These are phyloP conservation scores for Tetragonia tetragonoides DNA, from an alignment of 148 eudicot genomes.

Conservation along the genomic window DNA sequence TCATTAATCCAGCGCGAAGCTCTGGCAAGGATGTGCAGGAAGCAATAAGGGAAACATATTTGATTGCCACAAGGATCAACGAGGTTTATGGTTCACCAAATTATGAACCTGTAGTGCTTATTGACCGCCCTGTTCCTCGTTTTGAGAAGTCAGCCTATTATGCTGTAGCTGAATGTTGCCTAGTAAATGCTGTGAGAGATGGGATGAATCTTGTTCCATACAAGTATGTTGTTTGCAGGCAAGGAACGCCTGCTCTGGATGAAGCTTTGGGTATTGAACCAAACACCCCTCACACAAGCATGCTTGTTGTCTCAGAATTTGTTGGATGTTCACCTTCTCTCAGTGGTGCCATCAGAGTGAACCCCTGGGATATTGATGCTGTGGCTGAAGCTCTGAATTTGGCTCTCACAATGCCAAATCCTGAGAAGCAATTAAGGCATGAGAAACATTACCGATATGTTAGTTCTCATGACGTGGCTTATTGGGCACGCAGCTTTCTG, in stretches of 20 bases:
- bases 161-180: constrained; percentile 67
- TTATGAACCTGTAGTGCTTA: constrained; percentile 59
- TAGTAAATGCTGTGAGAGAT: constrained; percentile 74
- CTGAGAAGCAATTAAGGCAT: constrained; percentile 64
- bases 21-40: constrained; percentile 68
- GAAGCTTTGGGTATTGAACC: constrained; percentile 37
- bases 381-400: constrained; percentile 59
- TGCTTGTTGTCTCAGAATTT: constrained; percentile 72
- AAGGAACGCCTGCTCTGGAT: constrained; percentile 46
- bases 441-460: constrained; percentile 81
- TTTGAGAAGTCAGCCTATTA: constrained; percentile 75
- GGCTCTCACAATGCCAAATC: constrained; percentile 55
- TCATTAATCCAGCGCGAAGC: constrained; percentile 72
- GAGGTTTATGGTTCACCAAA: constrained; percentile 44
- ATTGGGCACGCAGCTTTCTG: constrained; percentile 85
- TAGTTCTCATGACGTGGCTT: constrained; percentile 87
- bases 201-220: constrained; percentile 78
- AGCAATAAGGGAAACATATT: constrained; percentile 50
- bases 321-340: constrained; percentile 74
- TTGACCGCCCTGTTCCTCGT: constrained; percentile 64
- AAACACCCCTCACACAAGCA: constrained; percentile 54
- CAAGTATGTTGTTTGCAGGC: constrained; percentile 66
- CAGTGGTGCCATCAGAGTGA: constrained; percentile 77
- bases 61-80: constrained; percentile 51
- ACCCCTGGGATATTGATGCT: constrained; percentile 78